Evolutionary conservation across 495 filamentous ascomycete species (phyloP).

Genomic region (Lasiosphaeria miniovina): DNA sequence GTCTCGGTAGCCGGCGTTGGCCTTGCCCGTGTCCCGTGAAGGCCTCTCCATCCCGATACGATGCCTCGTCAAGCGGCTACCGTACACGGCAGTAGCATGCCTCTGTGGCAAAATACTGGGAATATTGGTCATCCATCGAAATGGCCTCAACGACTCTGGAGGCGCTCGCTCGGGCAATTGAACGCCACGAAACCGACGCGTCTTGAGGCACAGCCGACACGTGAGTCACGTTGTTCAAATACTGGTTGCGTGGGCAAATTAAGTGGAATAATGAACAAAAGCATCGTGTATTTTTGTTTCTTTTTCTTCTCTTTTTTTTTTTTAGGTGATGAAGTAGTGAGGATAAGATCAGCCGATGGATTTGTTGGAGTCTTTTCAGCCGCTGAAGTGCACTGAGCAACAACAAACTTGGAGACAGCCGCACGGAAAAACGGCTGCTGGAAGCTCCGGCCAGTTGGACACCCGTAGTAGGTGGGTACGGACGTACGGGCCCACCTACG

Average conservation of each 20-base stretch:
- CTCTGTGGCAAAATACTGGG: background rate
- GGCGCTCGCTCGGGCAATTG: too few relatives aligned
- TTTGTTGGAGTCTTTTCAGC: background rate
- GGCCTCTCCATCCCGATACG: too few relatives aligned
- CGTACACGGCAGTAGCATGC: background rate
- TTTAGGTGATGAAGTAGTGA: background rate
- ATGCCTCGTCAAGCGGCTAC: too few relatives aligned
- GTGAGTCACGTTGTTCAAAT: too few relatives aligned
- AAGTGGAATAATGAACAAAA: background rate
- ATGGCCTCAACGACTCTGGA: too few relatives aligned
- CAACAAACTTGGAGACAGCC: background rate
- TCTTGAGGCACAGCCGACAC: too few relatives aligned
- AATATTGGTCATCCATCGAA: too few relatives aligned
- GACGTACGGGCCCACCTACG: background rate
- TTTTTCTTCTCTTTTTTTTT: background rate
- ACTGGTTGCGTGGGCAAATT: background rate
- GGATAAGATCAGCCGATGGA: background rate
- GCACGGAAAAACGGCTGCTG: background rate
- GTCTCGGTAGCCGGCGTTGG: background rate
- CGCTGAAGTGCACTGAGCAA: constrained; percentile 4
- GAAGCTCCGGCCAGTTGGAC: background rate
- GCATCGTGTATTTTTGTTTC: background rate
- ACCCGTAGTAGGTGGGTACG: background rate
- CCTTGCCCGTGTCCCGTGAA: too few relatives aligned
- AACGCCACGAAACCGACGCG: too few relatives aligned